phyloP scores from a whole-genome alignment of 2,329 filamentous ascomycete species.

The Coniochaeta ligniaria region DNA sequence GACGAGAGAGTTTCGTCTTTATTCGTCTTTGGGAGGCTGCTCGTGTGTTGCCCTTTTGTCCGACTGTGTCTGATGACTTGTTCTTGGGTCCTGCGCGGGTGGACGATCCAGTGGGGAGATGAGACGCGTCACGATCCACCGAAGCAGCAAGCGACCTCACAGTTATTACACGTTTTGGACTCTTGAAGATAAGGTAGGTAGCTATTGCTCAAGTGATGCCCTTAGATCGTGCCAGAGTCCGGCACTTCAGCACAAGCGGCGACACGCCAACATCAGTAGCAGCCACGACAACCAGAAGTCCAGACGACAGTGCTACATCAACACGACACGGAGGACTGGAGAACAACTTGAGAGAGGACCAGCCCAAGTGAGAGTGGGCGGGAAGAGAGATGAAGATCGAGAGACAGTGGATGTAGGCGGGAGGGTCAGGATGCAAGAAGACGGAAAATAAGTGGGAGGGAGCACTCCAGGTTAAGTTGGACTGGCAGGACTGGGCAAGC shows the following conservation, averaged over 20 bases:
- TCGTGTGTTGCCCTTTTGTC: neutral
- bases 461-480: neutral
- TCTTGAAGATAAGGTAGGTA: neutral
- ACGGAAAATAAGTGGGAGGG: conserved; percentile 1
- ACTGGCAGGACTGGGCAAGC: neutral
- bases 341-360: neutral
- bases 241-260: neutral
- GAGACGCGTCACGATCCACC: neutral
- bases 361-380: neutral
- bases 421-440: conserved; percentile 5
- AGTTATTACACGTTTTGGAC: neutral
- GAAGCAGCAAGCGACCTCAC: neutral
- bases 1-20: neutral
- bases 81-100: neutral
- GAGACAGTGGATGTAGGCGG: conserved; percentile 1
- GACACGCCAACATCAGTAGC: neutral
- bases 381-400: neutral
- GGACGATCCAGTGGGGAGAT: neutral
- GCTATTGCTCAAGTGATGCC: neutral
- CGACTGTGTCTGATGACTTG: neutral
- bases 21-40: neutral
- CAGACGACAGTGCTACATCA: neutral
- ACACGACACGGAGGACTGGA: neutral
- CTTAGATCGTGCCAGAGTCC: neutral
- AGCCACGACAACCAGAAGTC: neutral